These are phyloP conservation scores for Eucalyptus globulus DNA, from an alignment of 345 rosid genomes.

Conservation along the genomic window DNA sequence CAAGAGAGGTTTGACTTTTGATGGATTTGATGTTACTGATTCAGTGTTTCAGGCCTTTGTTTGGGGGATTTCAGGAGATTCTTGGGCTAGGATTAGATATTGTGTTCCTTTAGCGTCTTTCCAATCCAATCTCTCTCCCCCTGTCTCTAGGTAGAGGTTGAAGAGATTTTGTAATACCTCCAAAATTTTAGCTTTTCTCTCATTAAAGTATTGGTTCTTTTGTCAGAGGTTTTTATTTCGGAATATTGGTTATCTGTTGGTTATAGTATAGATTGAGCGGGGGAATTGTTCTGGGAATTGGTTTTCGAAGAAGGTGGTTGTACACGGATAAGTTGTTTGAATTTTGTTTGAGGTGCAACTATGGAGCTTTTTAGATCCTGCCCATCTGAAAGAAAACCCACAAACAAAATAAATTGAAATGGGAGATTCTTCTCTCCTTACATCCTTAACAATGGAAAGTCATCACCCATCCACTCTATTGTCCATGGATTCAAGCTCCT, in stretches of 20 bases:
- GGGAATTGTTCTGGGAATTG: constrained; percentile 53
- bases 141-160: constrained; percentile 5
- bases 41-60: constrained; percentile 30
- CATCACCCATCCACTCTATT: constrained; percentile 91
- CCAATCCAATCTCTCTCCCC: constrained; percentile 4
- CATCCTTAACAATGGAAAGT: constrained; percentile 69
- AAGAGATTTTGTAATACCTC: neutral
- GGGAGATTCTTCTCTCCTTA: constrained; percentile 58
- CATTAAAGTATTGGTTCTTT: neutral
- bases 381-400: constrained; percentile 17
- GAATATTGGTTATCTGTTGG: neutral
- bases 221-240: constrained; percentile 6
- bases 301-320: constrained; percentile 24
- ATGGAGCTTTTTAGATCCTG: constrained; percentile 14
- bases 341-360: constrained; percentile 23
- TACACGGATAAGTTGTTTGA: constrained; percentile 10
- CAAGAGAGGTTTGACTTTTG: neutral
- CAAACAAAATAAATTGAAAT: constrained; percentile 8
- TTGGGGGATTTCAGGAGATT: constrained; percentile 45
- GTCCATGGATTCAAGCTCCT: constrained; percentile 92
- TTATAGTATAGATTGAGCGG: neutral
- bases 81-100: constrained; percentile 26
- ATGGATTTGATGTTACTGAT: constrained; percentile 27
- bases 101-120: constrained; percentile 25
- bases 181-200: neutral